Percentiles rank a stretch among this genome's conserved stretches.
These are phyloP conservation scores for Phialocephala sp. DNA, from an alignment of 2,329 filamentous ascomycete species.

Conservation along the genomic window DNA sequence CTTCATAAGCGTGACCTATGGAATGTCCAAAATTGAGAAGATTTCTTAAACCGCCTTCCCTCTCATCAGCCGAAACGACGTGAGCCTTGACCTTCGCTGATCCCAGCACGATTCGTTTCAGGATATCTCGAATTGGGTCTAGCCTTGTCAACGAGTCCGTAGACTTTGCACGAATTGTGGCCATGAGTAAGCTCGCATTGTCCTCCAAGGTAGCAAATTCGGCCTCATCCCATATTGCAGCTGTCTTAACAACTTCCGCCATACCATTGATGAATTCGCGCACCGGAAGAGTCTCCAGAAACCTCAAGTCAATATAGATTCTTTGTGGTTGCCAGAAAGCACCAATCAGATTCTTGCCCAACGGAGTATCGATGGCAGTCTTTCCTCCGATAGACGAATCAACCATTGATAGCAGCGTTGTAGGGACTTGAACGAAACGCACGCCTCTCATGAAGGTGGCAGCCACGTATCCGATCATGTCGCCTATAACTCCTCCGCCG, in stretches of 20 bases:
- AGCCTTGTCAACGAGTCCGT: conserved; percentile 62
- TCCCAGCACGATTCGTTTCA: conserved; percentile 79
- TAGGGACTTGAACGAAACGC: conserved; percentile 95
- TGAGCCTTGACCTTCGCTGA: conserved; percentile 93
- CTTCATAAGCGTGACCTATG: conserved; percentile 95
- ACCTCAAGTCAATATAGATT: conserved; percentile 92
- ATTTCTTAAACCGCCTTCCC: conserved; percentile 92
- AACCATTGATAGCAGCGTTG: conserved; percentile 94
- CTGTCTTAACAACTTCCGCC: conserved; percentile 98
- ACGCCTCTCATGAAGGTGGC: conserved; percentile 99
- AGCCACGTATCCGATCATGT: conserved; percentile 97
- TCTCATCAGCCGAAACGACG: conserved; percentile 92
- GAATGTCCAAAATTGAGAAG: conserved; percentile 97
- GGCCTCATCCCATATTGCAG: conserved; percentile 89
- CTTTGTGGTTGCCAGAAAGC: conserved; percentile 95
- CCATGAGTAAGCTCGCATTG: conserved; percentile 78
- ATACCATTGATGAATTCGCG: conserved; percentile 98
- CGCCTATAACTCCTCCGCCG: conserved; percentile 94
- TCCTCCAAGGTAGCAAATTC: conserved; percentile 87
- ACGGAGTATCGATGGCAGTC: conserved; percentile 94
- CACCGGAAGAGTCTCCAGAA: conserved; percentile 87
- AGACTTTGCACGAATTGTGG: conserved; percentile 68
- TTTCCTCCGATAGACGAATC: conserved; percentile 98
- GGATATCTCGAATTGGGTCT: conserved; percentile 69
- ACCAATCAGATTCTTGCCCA: conserved; percentile 95